Percentiles rank a stretch among this genome's conserved stretches.
Evolutionary conservation across 2,329 filamentous ascomycete genomes (phyloP).

Genomic region (Pestalotiopsis sp.): DNA sequence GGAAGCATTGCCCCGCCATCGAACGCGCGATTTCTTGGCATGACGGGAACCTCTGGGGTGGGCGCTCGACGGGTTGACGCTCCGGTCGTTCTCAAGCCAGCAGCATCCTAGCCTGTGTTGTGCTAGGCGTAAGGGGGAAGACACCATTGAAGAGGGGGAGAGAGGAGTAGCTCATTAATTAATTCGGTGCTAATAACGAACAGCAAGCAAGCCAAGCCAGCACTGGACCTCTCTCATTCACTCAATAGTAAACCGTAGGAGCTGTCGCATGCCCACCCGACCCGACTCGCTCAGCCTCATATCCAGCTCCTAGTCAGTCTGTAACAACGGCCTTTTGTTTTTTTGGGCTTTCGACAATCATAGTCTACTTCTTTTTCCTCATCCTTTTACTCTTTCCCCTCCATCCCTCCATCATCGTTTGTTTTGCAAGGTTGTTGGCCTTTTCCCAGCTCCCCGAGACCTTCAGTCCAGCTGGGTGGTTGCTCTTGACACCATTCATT

Average conservation of each 20-base stretch:
- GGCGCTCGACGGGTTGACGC: background rate
- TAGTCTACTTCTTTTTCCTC: background rate
- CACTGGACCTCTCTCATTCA: background rate
- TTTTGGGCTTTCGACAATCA: background rate
- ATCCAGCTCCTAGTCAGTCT: background rate
- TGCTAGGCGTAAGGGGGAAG: background rate
- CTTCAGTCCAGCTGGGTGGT: background rate
- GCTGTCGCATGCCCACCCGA: background rate
- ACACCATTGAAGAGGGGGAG: background rate
- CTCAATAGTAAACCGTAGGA: background rate
- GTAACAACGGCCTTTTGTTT: background rate
- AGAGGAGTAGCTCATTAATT: background rate
- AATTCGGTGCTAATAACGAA: background rate
- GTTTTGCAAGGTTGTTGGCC: background rate
- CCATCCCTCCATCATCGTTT: background rate
- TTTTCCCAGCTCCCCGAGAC: background rate
- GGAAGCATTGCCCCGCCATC: conserved; percentile 5
- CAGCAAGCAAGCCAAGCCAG: background rate
- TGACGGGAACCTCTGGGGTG: background rate
- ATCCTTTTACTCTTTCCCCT: background rate
- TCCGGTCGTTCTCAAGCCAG: background rate
- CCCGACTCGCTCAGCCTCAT: conserved; percentile 1
- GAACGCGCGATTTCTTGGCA: conserved; percentile 8
- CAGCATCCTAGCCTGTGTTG: background rate
- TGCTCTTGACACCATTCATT: background rate